phyloP scores from a whole-genome alignment of 805 yeast species.

The Tetrapisispora fleetii region DNA sequence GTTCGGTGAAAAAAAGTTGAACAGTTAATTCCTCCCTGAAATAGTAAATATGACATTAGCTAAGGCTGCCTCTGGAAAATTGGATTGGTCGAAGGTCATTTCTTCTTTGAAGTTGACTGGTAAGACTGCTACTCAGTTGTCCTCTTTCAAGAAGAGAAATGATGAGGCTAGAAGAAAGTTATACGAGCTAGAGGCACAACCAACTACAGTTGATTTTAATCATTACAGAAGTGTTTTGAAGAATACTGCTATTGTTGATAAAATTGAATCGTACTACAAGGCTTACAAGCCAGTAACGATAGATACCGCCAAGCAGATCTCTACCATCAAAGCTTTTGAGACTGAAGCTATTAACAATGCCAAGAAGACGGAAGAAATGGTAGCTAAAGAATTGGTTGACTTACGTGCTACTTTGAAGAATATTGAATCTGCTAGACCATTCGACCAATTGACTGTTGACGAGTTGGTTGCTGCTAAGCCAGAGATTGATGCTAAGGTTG shows the following conservation, averaged over 20 bases:
- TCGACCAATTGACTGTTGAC: slow-evolving; percentile 91
- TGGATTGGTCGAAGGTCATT: slow-evolving; percentile 92
- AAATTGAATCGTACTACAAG: slow-evolving; percentile 67
- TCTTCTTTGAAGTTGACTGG: slow-evolving; percentile 88
- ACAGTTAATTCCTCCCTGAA: not conserved
- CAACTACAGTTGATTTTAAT: slow-evolving; percentile 70
- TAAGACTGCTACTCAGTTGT: slow-evolving; percentile 75
- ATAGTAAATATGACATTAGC: slow-evolving; percentile 25
- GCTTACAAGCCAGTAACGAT: slow-evolving; percentile 75
- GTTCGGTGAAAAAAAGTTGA: too few relatives aligned
- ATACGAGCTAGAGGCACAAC: slow-evolving; percentile 58
- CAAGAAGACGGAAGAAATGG: slow-evolving; percentile 82
- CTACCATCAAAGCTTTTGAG: slow-evolving; percentile 88
- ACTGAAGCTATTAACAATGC: slow-evolving; percentile 94
- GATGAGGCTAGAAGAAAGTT: slow-evolving; percentile 91
- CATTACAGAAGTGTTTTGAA: slow-evolving; percentile 72
- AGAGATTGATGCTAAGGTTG: slow-evolving; percentile 92
- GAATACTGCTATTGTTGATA: slow-evolving; percentile 69
- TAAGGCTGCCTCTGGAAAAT: slow-evolving; percentile 62
- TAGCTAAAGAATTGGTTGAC: slow-evolving; percentile 73
- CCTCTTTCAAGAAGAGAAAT: slow-evolving; percentile 94
- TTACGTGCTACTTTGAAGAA: slow-evolving; percentile 82
- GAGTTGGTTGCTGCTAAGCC: slow-evolving; percentile 95
- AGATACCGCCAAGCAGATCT: slow-evolving; percentile 82
- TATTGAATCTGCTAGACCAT: slow-evolving; percentile 95